Evolutionary conservation across 352 stramenopile species (phyloP).

Genomic region (Pythium chondricola): DNA sequence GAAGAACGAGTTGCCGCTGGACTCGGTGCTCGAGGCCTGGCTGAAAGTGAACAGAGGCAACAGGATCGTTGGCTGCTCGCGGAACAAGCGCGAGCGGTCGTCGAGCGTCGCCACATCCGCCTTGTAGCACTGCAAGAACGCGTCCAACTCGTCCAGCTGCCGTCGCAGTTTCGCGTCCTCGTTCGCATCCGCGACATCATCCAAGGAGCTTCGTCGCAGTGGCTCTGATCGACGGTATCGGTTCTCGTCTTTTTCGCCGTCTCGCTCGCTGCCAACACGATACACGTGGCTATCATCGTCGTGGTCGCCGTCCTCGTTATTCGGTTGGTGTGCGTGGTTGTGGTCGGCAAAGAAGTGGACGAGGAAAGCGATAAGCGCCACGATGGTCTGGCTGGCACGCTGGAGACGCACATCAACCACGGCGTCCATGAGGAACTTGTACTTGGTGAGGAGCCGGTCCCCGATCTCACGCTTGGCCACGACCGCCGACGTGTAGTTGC

Average conservation of each 20-base stretch:
- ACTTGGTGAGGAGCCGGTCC: conserved; percentile 46
- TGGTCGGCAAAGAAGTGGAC: conserved; percentile 27
- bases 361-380: conserved; percentile 58
- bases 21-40: conserved; percentile 5
- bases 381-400: conserved; percentile 43
- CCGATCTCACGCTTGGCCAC: conserved; percentile 25
- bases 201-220: conserved; percentile 10
- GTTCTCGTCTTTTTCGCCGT: neutral
- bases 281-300: neutral
- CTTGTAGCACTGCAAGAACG: conserved; percentile 29
- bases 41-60: conserved; percentile 24
- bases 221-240: conserved; percentile 11
- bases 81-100: conserved; percentile 26
- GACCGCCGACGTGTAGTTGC: conserved; percentile 1
- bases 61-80: conserved; percentile 24
- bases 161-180: conserved; percentile 1
- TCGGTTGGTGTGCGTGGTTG: neutral
- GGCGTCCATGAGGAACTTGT: conserved; percentile 64
- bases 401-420: conserved; percentile 56
- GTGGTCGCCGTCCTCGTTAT: neutral
- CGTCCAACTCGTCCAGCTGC: conserved; percentile 19
- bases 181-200: neutral
- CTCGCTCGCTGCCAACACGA: conserved; percentile 6
- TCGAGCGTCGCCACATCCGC: conserved; percentile 19
- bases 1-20: conserved; percentile 13